Percentiles rank a stretch among this genome's conserved stretches.
These are phyloP conservation scores for Flaveria ramosissima DNA, from an alignment of 129 eudicot genomes.

Conservation along the genomic window DNA sequence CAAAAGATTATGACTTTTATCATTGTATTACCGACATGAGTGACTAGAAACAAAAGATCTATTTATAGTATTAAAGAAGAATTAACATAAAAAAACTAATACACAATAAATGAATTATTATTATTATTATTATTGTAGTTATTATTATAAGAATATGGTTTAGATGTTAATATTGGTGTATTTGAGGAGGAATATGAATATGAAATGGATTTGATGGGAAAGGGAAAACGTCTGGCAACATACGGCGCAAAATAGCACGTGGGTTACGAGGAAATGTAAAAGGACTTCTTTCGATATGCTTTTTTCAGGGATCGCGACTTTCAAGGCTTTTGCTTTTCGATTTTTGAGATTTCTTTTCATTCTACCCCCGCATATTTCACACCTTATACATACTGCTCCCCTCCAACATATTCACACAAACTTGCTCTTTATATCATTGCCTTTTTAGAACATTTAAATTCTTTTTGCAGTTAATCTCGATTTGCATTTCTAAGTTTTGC, in stretches of 20 bases:
- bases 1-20: no score
- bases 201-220: not conserved
- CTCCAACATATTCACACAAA: not conserved
- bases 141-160: not conserved
- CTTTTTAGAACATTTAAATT: no score
- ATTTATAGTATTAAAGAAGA: no score
- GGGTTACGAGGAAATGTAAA: constrained; percentile 58
- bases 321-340: constrained; percentile 37
- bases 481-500: no score
- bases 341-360: not conserved
- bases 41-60: no score
- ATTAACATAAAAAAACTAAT: no score
- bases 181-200: not conserved
- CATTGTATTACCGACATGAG: no score
- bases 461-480: no score
- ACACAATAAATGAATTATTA: no score
- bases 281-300: constrained; percentile 39
- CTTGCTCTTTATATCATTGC: not conserved
- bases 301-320: constrained; percentile 50
- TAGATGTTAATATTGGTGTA: not conserved
- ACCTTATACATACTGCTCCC: not conserved
- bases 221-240: constrained; percentile 33
- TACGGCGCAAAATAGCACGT: constrained; percentile 66
- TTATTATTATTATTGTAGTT: no score
- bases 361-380: not conserved